These are phyloP conservation scores for Hypoxylon intermedium DNA, from an alignment of 495 filamentous ascomycete genomes.

Conservation along the genomic window DNA sequence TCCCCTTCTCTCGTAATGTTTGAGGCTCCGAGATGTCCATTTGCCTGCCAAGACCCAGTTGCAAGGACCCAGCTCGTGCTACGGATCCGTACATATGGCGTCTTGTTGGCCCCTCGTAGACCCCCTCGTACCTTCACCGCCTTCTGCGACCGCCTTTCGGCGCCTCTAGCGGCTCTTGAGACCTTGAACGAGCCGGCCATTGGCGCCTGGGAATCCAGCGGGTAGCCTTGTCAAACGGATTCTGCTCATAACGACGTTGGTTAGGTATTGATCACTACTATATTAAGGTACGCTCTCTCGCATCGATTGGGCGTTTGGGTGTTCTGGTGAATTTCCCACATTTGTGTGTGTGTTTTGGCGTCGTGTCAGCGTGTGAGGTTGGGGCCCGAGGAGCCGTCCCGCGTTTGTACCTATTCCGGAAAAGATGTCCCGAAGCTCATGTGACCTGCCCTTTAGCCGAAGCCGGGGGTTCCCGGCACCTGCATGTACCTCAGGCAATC, in stretches of 20 bases:
- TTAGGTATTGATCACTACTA: conserved; percentile 7
- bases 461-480: conserved; percentile 31
- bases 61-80: conserved; percentile 21
- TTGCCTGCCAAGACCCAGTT: conserved; percentile 18
- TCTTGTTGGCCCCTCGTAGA: conserved; percentile 3
- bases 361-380: conserved; percentile 19
- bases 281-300: conserved; percentile 13
- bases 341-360: conserved; percentile 8
- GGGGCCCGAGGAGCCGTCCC: conserved; percentile 11
- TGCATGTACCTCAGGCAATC: conserved; percentile 17
- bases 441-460: conserved; percentile 36
- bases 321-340: conserved; percentile 1
- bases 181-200: conserved; percentile 13
- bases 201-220: conserved; percentile 22
- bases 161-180: conserved; percentile 34
- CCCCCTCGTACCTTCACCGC: conserved; percentile 26
- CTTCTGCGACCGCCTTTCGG: conserved; percentile 23
- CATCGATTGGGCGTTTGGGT: conserved; percentile 19
- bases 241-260: too few relatives aligned
- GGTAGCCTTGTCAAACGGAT: background rate
- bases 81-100: conserved; percentile 12
- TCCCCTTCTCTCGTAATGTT: too few relatives aligned
- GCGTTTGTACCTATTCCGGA: conserved; percentile 23
- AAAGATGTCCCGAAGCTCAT: conserved; percentile 38
- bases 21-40: conserved; percentile 34